phyloP scores from a whole-genome alignment of 345 rosid species.

The Laguncularia racemosa region DNA sequence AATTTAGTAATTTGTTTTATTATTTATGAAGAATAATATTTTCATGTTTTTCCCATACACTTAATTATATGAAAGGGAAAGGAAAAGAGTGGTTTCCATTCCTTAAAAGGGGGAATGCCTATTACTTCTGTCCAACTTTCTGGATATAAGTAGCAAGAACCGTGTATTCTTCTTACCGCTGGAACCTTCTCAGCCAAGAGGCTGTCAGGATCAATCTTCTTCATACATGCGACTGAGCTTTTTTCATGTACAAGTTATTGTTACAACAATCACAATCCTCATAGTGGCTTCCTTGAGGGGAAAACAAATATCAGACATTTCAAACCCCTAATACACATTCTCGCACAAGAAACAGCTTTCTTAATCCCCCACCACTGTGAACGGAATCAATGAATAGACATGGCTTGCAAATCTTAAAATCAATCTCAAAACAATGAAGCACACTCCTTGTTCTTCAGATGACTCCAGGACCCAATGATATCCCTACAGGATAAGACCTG shows the following conservation, averaged over 20 bases:
- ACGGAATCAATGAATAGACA: neutral
- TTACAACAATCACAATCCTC: too few species aligned
- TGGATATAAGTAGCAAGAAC: too few species aligned
- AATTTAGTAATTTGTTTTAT: too few species aligned
- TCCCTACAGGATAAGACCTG: constrained; percentile 59
- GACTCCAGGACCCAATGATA: constrained; percentile 45
- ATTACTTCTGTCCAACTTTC: too few species aligned
- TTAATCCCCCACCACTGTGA: neutral
- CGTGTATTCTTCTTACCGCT: constrained; percentile 45
- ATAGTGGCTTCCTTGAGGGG: too few species aligned
- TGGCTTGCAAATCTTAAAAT: neutral
- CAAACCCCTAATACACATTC: too few species aligned
- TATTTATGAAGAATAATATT: too few species aligned
- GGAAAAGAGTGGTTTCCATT: too few species aligned
- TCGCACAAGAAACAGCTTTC: neutral
- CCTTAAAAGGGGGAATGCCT: too few species aligned
- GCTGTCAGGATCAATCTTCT: constrained; percentile 19
- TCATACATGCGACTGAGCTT: constrained; percentile 13
- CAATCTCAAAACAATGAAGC: neutral
- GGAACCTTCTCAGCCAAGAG: constrained; percentile 18
- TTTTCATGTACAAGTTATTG: constrained; percentile 10
- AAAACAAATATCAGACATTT: too few species aligned
- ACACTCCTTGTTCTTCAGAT: neutral
- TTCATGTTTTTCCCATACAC: too few species aligned
- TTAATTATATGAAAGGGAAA: too few species aligned